Conservation (phyloP, 2,329 filamentous ascomycete genomes). For the Microcyclosporella mali region DNA sequence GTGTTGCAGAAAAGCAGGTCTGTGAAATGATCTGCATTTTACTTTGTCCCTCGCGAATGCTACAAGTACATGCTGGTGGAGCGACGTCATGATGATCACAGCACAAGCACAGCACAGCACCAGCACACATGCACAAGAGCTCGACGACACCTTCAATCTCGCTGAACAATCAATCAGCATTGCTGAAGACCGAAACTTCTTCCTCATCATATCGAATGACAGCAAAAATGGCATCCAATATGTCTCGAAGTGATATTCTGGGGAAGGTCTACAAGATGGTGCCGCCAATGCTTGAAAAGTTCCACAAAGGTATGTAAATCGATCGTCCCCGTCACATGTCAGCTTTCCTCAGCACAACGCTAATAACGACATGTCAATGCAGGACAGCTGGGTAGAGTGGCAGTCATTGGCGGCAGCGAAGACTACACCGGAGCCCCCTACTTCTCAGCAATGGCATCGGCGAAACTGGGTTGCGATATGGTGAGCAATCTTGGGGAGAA, state of each 20-base stretch:
- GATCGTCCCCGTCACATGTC: background rate
- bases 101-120: too few species aligned
- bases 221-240: constrained; percentile 42
- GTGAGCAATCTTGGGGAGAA: too few species aligned
- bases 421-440: constrained; percentile 97
- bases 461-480: constrained; percentile 32
- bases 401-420: constrained; percentile 88
- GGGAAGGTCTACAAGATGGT: constrained; percentile 80
- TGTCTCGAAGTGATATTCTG: constrained; percentile 66
- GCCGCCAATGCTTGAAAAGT: constrained; percentile 88
- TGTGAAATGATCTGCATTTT: too few species aligned
- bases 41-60: too few species aligned
- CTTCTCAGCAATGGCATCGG: constrained; percentile 96
- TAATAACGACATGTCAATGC: constrained; percentile 9
- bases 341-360: background rate
- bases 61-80: too few species aligned
- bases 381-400: constrained; percentile 89
- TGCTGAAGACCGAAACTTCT: too few species aligned
- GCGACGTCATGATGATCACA: too few species aligned
- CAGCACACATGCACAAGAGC: too few species aligned
- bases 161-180: too few species aligned
- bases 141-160: too few species aligned
- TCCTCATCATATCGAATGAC: background rate
- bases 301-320: constrained; percentile 72
- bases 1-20: too few species aligned